Base-by-base conservation (phyloP, 768 basidiomycete species). In the Guyanaporus albipodus region DNA sequence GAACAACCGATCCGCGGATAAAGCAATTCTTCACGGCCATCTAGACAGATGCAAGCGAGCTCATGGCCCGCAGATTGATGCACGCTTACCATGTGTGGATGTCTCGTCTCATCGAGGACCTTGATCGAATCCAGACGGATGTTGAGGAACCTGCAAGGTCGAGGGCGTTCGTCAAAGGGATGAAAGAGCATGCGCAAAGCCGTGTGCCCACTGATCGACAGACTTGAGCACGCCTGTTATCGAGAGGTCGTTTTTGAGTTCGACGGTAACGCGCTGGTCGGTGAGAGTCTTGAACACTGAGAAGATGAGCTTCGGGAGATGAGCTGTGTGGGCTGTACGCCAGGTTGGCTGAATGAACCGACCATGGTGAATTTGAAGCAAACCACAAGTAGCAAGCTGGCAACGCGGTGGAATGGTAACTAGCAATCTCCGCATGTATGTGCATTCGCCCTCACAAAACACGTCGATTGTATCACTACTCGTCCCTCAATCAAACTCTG, bases 1-100 rank as follows among this genome's bases (percentile, higher is more conserved):
- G 87, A 42, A 99, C 94, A 12, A 98, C 96, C 15, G 92, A 95
- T 53, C 96, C 96, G 34, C 96, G 86, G 58, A 99, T 99, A 64
- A 99, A 99, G 67, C 93, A 96, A 67, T 98, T 98, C 73, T 94
- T 95, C 34, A 99, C 93, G 0, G 95, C 93, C 84, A 97, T 93
- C 95, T 98, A 57, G 28, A 37, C 15, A 46, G 36, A 11, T 27
- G 27, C 21, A 4, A 31, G 8, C 5, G 4, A 41, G 8, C n/a
- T 7, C 28, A 35, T 19, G 27, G 17, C 31, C 8, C 31, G 9
- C 15, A 21, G 26, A 42, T 7, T n/a, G 22, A 43, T n/a, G 24
- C 17, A 23, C 21, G 36, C 79, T 53, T 49, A 90, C 95, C 94
- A 99, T 97, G 68, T 99, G 96, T 21, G 96, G 96, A 70, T 98